phyloP scores from a whole-genome alignment of 169 alveolate genomes.

The Amoebophrya sp. region DNA sequence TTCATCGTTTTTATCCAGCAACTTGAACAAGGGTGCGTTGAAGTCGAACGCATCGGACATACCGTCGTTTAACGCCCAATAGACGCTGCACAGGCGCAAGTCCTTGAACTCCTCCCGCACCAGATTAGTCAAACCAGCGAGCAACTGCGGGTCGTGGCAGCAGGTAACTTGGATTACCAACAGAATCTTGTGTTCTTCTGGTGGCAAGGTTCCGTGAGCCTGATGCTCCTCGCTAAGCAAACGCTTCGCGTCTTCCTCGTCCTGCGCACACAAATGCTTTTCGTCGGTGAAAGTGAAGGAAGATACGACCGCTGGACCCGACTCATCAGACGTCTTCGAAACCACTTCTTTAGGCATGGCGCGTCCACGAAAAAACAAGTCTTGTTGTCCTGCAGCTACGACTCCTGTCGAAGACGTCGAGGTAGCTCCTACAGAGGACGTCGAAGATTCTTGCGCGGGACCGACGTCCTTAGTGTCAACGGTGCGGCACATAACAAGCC shows the following conservation, averaged over 20 bases:
- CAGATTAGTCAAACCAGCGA: not conserved
- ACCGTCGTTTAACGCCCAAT: not conserved
- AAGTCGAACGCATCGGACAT: not conserved
- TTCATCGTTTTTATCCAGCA: not conserved
- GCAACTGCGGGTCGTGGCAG: not conserved
- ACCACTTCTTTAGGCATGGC: no score
- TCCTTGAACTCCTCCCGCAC: not conserved
- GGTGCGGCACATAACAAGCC: not conserved
- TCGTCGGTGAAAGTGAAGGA: no score
- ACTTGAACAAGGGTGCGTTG: not conserved
- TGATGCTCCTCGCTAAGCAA: no score
- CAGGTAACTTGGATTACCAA: not conserved
- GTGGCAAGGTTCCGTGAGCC: not conserved
- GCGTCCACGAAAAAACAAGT: no score
- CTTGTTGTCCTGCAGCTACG: no score
- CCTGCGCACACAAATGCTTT: no score
- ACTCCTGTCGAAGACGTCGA: no score
- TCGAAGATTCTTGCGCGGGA: no score
- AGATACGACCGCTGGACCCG: no score
- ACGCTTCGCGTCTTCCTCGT: no score
- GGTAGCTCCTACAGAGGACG: no score
- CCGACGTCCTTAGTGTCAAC: not conserved
- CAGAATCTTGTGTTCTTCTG: not conserved
- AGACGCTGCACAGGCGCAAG: not conserved
- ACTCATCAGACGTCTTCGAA: no score